Base-by-base conservation (phyloP, 179 eudicot genomes). In the Amaranthus tricolor region DNA sequence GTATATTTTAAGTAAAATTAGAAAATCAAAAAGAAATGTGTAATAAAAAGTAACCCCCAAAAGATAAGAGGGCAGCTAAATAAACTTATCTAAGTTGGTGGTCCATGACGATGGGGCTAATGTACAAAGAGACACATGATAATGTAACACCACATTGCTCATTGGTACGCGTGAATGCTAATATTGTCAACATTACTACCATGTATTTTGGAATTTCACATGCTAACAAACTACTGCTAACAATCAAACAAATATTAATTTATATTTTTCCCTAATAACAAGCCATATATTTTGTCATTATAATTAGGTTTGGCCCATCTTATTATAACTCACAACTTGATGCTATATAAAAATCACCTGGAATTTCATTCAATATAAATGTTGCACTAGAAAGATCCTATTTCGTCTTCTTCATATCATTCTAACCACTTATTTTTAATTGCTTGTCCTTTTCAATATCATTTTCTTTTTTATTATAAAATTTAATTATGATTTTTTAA, bases 101-200 rank as follows among this genome's bases (percentile, higher is more conserved):
- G 81, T 78, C 81, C 81, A 78, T 61, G 2, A 31, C 40, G 2
- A 31, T 31, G 40, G 40, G 74, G 62, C 70, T 12, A 72, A 72
- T 65, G 76, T 78, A 58, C 72, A 62, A 16, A 44, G 16, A 77
- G 48, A 66, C 81, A 78, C 77, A 78, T 72, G 76, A 72, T 78
- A 7, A 72, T 78, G 74, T 45, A 74, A 65, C 57, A 43, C 70
- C 50, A 0, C n/a, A 10, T 20, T 45, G 40, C 14, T 65, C 56
- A 71, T 77, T 63, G 80, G 75, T 71, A 77, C 71, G 80, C 71
- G 80, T 77, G 80, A 77, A 52, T 77, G 40, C 40, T 51, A 20
- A 51, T 52, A 68, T 21, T 77, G 75, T 77, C 75, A 71, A 77
- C 70, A 77, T 49, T 24, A 55, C 24, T 47, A 50, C 66, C 71